Conservation (phyloP, 2,329 filamentous ascomycete species). For the Beauveria medogensis region DNA sequence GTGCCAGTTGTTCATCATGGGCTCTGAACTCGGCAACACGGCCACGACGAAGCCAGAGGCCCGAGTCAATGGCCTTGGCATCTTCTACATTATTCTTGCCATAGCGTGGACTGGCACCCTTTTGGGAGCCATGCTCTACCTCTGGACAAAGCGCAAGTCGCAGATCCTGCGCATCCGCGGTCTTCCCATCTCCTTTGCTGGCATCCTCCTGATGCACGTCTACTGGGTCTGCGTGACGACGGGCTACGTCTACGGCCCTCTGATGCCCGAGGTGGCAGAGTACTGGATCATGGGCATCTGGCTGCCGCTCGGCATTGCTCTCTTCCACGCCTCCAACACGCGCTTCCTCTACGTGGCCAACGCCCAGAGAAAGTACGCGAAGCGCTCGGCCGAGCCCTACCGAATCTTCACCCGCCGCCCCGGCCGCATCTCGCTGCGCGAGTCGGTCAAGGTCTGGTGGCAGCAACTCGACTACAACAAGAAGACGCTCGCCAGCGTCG, state of each 20-base stretch:
- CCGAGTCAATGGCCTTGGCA: slow-evolving; percentile 29
- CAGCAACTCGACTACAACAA: slow-evolving; percentile 36
- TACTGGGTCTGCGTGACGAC: slow-evolving; percentile 35
- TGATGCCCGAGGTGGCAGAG: slow-evolving; percentile 44
- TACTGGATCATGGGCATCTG: slow-evolving; percentile 62
- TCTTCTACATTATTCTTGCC: slow-evolving; percentile 33
- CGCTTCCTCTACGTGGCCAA: slow-evolving; percentile 52
- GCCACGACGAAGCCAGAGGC: slow-evolving; percentile 23
- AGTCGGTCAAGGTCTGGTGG: slow-evolving; percentile 28
- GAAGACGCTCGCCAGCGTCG: slow-evolving; percentile 42
- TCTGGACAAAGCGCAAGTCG: slow-evolving; percentile 31
- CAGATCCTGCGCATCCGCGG: slow-evolving; percentile 34
- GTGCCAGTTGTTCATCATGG: not conserved
- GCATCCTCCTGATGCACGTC: slow-evolving; percentile 32
- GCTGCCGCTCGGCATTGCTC: slow-evolving; percentile 55
- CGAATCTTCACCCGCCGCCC: slow-evolving; percentile 15
- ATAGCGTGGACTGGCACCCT: slow-evolving; percentile 32
- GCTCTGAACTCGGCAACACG: slow-evolving; percentile 23
- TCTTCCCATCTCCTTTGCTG: slow-evolving; percentile 31
- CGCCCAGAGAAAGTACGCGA: slow-evolving; percentile 39
- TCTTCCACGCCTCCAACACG: slow-evolving; percentile 57
- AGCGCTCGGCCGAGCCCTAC: slow-evolving; percentile 12
- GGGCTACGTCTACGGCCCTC: slow-evolving; percentile 30
- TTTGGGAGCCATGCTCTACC: slow-evolving; percentile 31
- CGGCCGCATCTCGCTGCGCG: slow-evolving; percentile 16